Evolutionary conservation across 148 eudicot genomes (phyloP), one percentile per base, ranked within the genome.

Genomic region (Rhododendron simsii): DNA sequence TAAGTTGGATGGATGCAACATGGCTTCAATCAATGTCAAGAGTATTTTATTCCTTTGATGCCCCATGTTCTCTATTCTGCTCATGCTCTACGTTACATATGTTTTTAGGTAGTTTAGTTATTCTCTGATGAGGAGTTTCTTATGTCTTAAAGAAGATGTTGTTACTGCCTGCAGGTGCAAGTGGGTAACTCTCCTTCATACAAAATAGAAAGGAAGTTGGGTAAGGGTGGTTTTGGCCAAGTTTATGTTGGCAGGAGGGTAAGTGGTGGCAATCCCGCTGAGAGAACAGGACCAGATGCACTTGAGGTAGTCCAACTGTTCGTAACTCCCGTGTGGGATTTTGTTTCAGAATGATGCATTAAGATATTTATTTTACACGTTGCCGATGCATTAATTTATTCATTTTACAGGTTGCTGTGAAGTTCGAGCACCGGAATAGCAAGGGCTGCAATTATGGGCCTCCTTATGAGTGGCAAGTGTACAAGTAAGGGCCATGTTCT

Each of bases 401-500:
- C 71, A 2, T n/a, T 65, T 65, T 8, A n/a, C 33, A 95, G 98
- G 98, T 95, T 77, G 98, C 98, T 82, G 88, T 95, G 89, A 95
- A 95, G 88, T 95, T 95, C 84, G 98, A 95, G 91, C 98, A 95
- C 73, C 90, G 87, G 87, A 95, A 91, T 87, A 94, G 98, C 91
- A 95, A 95, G 93, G 98, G 98, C 57, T 95, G 98, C 67, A 95
- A 91, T 77, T 93, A 94, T 90, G 95, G 98, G 57, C 98, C 98
- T 86, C 98, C 98, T 7, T 91, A 93, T 76, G 98, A 95, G 93
- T 95, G 98, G 98, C 98, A 94, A 89, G 98, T 95, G 55, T 95
- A 94, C 91, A 94, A 90, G 98, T 95, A 95, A 45, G 98, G 83
- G 78, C 33, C 14, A 65, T 65, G 71, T 65, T 57, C 7, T 50